A percentile compares a stretch with the other conserved stretches of the same genome.
These are phyloP conservation scores for Iberis pinnata DNA, from an alignment of 345 rosid species.

Conservation along the genomic window DNA sequence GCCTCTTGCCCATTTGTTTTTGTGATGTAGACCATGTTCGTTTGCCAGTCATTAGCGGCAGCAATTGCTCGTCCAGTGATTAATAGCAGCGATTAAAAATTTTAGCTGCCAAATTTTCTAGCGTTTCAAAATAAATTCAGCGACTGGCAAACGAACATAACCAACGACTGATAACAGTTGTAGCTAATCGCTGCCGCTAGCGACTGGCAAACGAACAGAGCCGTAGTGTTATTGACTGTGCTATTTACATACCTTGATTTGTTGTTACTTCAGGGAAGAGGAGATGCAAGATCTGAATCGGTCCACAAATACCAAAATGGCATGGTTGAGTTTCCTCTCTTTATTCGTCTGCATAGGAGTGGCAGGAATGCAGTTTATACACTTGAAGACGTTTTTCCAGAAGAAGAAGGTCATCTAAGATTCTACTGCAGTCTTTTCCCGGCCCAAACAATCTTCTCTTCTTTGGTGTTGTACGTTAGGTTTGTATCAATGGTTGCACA, in stretches of 20 bases:
- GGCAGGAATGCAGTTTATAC: constrained; percentile 81
- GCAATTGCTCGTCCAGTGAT: too few relatives aligned
- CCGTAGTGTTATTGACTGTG: too few relatives aligned
- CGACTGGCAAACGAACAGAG: too few relatives aligned
- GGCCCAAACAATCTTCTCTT: constrained; percentile 1
- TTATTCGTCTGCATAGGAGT: constrained; percentile 70
- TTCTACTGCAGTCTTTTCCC: not conserved
- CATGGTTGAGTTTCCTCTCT: constrained; percentile 65
- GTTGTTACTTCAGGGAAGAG: constrained; percentile 54
- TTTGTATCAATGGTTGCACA: constrained; percentile 13
- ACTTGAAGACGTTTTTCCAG: constrained; percentile 87
- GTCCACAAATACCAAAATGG: constrained; percentile 71
- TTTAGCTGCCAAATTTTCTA: too few relatives aligned
- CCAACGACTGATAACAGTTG: too few relatives aligned
- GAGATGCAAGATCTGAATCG: constrained; percentile 83
- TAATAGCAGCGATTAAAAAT: too few relatives aligned
- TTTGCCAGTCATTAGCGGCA: too few relatives aligned
- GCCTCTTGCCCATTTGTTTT: not conserved
- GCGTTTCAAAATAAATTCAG: too few relatives aligned
- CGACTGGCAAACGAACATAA: too few relatives aligned
- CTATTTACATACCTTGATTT: not conserved
- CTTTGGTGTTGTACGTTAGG: constrained; percentile 26
- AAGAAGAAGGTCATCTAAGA: constrained; percentile 80
- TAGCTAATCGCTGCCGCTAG: too few relatives aligned
- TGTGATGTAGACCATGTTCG: too few relatives aligned